A percentile compares a stretch with the other conserved stretches of the same genome.
phyloP scores from a whole-genome alignment of 805 yeast genomes.

The Nakazawaea sp. region DNA sequence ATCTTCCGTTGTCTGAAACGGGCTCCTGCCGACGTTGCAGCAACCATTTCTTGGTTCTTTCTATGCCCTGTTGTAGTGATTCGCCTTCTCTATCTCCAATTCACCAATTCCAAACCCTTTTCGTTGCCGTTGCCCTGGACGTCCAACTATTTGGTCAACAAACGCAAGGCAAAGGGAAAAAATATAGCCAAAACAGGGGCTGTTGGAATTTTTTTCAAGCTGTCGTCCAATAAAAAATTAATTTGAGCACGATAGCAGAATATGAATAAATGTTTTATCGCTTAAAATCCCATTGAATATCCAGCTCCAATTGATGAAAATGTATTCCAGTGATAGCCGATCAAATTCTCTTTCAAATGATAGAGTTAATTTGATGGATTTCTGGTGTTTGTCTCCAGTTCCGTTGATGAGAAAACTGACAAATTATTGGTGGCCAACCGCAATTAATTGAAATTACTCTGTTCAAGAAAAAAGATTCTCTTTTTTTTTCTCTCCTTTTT shows the following conservation, averaged over 20 bases:
- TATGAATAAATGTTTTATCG: conserved; percentile 3
- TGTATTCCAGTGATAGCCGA: conserved; percentile 3
- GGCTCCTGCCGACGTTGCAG: conserved; percentile 43
- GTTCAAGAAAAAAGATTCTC: neutral
- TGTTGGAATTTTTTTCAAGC: neutral
- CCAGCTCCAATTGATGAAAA: conserved; percentile 1
- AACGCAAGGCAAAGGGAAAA: no score
- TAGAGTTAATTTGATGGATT: conserved; percentile 5
- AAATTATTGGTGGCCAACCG: conserved; percentile 2
- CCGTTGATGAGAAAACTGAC: conserved; percentile 3
- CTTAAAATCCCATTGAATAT: conserved; percentile 6
- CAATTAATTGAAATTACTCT: conserved; percentile 2
- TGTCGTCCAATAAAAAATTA: neutral
- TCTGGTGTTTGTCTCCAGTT: neutral
- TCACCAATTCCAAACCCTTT: no score
- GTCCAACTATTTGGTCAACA: no score
- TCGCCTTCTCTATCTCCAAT: no score
- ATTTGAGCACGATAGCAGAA: conserved; percentile 7
- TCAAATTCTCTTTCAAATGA: conserved; percentile 6
- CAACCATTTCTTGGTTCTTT: no score
- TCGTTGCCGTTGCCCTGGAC: no score
- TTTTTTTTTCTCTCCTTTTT: neutral
- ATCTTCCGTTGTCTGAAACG: conserved; percentile 93
- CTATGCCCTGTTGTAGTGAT: no score
- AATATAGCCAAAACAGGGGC: neutral